Evolutionary conservation across 768 basidiomycete genomes (phyloP), one percentile per base, ranked within the genome.

Genomic region (Candolleomyces eurysporus): DNA sequence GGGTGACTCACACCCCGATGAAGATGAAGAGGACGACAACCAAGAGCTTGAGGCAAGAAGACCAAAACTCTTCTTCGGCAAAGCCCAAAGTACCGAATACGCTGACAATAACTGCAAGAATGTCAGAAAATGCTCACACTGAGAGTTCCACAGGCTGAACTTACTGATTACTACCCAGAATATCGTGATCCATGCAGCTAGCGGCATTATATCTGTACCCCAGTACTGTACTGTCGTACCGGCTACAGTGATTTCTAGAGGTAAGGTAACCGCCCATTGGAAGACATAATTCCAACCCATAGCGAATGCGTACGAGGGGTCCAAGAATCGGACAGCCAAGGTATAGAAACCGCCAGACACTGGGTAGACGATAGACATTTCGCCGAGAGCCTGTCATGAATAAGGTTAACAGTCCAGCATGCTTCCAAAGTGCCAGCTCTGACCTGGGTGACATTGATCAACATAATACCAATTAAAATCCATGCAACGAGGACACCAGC

Each of bases 201-300:
- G 66, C 7, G 77, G 76, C 61, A 73, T 57, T 13, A 77, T 68
- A 48, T 74, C 67, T 50, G 70, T 64, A 2, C 74, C 74, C 79
- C 80, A 81, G 63, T 79, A 81, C 58, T 77, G 69, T 32, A 80
- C 76, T 7, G 80, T 81, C 36, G 72, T 76, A 9, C 72, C 77
- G 21, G 79, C 80, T 10, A 81, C 78, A 2, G 78, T 79, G 19
- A 80, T 76, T 69, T 81, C 79, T 31, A 81, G 66, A 2, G 79
- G 80, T 42, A 81, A 69, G 2, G 75, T 75, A 22, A 79, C 64
- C 17, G 76, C 78, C 80, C 80, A 81, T 74, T 79, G 78, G 49
- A 81, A 72, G 48, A 75, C 72, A 61, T 81, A 81, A 55, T 81
- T 81, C 80, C 80, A 81, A 2, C 80, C 80, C 80, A 81, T 81